A percentile compares a stretch with the other conserved stretches of the same genome.
phyloP scores from a whole-genome alignment of 1,139 yeast genomes.

The Suhomyces terraborum region DNA sequence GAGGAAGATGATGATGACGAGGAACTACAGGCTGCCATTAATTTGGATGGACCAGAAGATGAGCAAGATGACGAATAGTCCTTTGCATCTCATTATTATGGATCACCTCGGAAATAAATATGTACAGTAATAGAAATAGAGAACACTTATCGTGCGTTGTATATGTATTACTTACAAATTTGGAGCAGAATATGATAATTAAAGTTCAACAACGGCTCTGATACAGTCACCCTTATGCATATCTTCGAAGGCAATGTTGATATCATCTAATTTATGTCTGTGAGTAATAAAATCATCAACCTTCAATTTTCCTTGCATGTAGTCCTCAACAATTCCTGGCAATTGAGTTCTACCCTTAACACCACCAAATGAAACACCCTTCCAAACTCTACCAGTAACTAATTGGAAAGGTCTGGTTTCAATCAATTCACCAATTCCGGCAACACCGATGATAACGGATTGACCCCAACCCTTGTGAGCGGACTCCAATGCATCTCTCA shows the following conservation, averaged over 20 bases:
- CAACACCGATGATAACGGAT: slow-evolving; percentile 93
- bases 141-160: background rate
- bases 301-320: slow-evolving; percentile 77
- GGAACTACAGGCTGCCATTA: slow-evolving; percentile 23
- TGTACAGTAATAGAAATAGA: slow-evolving; percentile 4
- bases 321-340: slow-evolving; percentile 87
- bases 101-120: background rate
- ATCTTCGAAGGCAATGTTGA: slow-evolving; percentile 89
- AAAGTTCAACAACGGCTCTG: slow-evolving; percentile 78
- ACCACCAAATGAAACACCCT: slow-evolving; percentile 98
- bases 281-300: slow-evolving; percentile 96
- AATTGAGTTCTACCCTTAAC: slow-evolving; percentile 96
- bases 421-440: slow-evolving; percentile 97
- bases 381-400: slow-evolving; percentile 98
- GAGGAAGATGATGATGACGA: slow-evolving; percentile 18
- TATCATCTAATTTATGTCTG: slow-evolving; percentile 72
- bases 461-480: slow-evolving; percentile 99
- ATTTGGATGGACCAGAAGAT: slow-evolving; percentile 24
- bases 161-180: background rate
- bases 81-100: background rate
- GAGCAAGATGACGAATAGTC: slow-evolving; percentile 31
- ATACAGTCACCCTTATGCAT: slow-evolving; percentile 93
- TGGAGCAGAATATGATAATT: slow-evolving; percentile 1
- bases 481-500: slow-evolving; percentile 95
- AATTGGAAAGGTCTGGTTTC: slow-evolving; percentile 97